These are phyloP conservation scores for Geosmithia flava DNA, from an alignment of 2,329 filamentous ascomycete genomes.

Conservation along the genomic window DNA sequence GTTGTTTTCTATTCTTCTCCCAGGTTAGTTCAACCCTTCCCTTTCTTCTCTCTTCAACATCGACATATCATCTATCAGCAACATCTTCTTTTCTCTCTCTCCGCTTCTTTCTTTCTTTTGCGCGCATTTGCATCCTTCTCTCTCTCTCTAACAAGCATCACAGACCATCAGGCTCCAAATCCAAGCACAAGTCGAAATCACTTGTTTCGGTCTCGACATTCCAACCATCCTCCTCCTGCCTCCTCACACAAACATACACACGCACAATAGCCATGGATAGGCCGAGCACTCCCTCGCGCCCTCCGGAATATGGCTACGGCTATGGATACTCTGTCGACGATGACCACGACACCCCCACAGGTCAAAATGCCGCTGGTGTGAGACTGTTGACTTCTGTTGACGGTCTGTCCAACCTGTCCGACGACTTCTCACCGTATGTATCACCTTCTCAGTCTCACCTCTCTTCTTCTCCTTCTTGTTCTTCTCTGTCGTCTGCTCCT, in stretches of 20 bases:
- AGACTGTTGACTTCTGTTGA: constrained; percentile 52
- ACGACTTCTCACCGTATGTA: constrained; percentile 41
- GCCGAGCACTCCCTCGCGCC: constrained; percentile 35
- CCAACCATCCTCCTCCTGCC: background rate
- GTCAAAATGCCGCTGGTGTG: constrained; percentile 39
- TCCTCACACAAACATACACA: constrained; percentile 5
- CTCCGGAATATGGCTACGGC: constrained; percentile 43
- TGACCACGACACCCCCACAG: constrained; percentile 29
- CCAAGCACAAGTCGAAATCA: no score
- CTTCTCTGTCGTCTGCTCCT: constrained; percentile 3
- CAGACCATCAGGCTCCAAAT: no score
- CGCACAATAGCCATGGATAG: constrained; percentile 36
- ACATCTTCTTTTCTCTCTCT: no score
- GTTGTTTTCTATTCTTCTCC: no score
- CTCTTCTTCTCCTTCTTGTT: constrained; percentile 1
- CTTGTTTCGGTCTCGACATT: constrained; percentile 12
- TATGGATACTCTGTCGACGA: constrained; percentile 26
- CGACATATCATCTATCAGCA: no score
- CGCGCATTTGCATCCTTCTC: no score
- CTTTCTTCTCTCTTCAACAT: no score
- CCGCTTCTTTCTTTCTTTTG: no score
- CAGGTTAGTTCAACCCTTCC: no score
- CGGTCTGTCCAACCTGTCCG: constrained; percentile 23
- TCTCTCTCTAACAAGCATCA: no score
- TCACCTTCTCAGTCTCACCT: constrained; percentile 2